Conservation (phyloP, 129 eudicot species). For the Lactuca saligna region DNA sequence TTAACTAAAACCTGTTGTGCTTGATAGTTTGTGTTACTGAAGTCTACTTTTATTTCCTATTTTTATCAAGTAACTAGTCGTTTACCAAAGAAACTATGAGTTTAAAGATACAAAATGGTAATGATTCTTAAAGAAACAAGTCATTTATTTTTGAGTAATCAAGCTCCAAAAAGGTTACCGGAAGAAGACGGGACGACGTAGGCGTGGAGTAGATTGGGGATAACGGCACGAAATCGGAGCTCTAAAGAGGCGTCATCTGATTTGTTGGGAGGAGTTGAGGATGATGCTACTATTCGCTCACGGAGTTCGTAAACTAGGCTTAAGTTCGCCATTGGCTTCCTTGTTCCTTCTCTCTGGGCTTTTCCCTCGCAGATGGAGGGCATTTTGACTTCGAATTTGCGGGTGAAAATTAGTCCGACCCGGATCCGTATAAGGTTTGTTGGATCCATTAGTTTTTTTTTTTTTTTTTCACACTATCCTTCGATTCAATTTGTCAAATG, state of each 20-base stretch:
- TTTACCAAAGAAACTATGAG: not conserved
- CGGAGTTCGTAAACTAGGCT: constrained; percentile 94
- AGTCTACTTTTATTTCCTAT: not conserved
- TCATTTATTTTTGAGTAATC: not conserved
- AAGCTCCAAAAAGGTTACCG: constrained; percentile 34
- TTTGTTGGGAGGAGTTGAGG: constrained; percentile 62
- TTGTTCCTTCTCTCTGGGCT: not conserved
- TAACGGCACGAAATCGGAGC: constrained; percentile 77
- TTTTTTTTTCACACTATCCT: no score
- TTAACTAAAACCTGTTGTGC: not conserved
- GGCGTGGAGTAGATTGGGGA: constrained; percentile 80
- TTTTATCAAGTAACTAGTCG: not conserved
- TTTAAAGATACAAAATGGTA: not conserved
- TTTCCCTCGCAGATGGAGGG: constrained; percentile 22
- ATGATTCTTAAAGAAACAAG: not conserved
- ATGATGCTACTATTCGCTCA: constrained; percentile 82
- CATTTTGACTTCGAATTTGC: constrained; percentile 27
- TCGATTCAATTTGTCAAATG: no score
- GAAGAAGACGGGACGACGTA: constrained; percentile 78
- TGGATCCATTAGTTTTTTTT: no score
- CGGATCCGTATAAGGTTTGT: constrained; percentile 10
- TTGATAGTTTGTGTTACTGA: not conserved
- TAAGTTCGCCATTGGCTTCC: constrained; percentile 63
- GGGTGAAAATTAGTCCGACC: not conserved
- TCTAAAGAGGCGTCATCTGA: constrained; percentile 55